These are phyloP conservation scores for Picochlorum sp. DNA, from an alignment of 139 green algal genomes.

Conservation along the genomic window DNA sequence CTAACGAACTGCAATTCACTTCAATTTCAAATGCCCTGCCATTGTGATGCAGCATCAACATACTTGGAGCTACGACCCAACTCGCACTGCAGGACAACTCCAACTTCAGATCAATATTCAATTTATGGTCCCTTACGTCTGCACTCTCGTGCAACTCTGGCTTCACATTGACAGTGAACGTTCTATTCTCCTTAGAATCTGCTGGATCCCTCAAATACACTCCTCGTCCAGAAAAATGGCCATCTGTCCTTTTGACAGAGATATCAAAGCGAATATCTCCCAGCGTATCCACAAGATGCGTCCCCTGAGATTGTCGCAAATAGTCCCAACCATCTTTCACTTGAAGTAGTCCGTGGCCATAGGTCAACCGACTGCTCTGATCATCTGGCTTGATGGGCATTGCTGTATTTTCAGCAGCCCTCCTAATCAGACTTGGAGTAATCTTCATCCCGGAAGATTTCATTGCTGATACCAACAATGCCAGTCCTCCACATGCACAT, in stretches of 20 bases:
- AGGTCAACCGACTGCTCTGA: constrained; percentile 56
- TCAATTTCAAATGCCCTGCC: constrained; percentile 56
- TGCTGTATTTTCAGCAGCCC: constrained; percentile 63
- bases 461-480: constrained; percentile 66
- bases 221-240: constrained; percentile 32
- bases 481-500: constrained; percentile 65
- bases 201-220: constrained; percentile 65
- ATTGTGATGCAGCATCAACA: constrained; percentile 65
- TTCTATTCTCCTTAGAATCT: constrained; percentile 36
- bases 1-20: constrained; percentile 54
- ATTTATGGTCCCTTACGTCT: constrained; percentile 27
- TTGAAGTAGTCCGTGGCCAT: constrained; percentile 79
- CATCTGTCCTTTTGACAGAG: constrained; percentile 31
- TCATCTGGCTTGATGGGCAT: constrained; percentile 26
- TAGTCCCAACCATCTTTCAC: constrained; percentile 72
- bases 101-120: constrained; percentile 45
- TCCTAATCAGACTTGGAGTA: constrained; percentile 36
- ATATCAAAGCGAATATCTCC: constrained; percentile 46
- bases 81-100: constrained; percentile 26
- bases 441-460: constrained; percentile 33
- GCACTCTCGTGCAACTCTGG: constrained; percentile 62
- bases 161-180: constrained; percentile 45
- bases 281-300: not conserved
- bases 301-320: constrained; percentile 34
- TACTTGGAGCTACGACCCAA: constrained; percentile 60